These are phyloP conservation scores for Cercospora sp. DNA, from an alignment of 2,329 filamentous ascomycete species.

Conservation along the genomic window DNA sequence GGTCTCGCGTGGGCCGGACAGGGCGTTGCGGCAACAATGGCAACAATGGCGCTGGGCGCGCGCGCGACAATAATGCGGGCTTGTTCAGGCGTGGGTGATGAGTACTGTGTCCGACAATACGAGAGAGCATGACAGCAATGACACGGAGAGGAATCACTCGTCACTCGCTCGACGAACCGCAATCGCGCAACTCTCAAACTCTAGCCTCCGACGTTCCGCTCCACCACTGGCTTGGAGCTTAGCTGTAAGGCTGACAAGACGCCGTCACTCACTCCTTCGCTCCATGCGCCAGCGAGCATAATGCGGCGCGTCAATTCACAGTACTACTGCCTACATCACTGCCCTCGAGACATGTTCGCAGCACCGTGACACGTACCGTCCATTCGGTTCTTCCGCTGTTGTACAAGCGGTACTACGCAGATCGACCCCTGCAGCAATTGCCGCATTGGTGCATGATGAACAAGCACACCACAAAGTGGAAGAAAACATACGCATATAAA, in stretches of 20 bases:
- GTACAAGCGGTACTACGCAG: slow-evolving; percentile 5
- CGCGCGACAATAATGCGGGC: not conserved
- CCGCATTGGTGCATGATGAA: not conserved
- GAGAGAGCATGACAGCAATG: not conserved
- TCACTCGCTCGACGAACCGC: not conserved
- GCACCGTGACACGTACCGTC: not conserved
- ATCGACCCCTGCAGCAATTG: slow-evolving; percentile 5
- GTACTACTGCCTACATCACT: not conserved
- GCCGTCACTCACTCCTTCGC: not conserved
- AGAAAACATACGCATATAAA: not conserved
- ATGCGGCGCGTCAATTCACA: not conserved
- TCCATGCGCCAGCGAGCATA: not conserved
- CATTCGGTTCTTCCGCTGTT: not conserved
- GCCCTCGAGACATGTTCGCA: not conserved
- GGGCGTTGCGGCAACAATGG: not conserved
- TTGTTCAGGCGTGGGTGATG: not conserved
- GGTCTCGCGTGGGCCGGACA: not conserved
- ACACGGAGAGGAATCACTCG: not conserved
- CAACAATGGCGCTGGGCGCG: not conserved
- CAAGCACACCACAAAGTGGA: not conserved
- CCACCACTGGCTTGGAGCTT: not conserved
- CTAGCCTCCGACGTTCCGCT: slow-evolving; percentile 1
- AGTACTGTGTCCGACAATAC: not conserved
- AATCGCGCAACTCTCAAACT: slow-evolving; percentile 1
- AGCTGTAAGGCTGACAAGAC: not conserved